phyloP scores from a whole-genome alignment of 371 early-diverging fungal species.

The Circinella umbellata region DNA sequence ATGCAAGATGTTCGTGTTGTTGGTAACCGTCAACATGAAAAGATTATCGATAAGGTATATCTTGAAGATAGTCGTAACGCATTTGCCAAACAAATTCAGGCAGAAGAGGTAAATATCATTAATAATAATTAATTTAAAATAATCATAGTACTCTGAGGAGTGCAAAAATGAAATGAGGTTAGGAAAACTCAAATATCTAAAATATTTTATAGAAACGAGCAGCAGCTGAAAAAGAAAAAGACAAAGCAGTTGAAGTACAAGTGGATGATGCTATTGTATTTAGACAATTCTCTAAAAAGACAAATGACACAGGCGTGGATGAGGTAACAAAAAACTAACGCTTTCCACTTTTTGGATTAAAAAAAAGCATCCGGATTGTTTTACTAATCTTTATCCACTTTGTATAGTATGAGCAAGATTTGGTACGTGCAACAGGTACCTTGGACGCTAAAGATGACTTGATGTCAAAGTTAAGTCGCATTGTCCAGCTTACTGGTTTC shows the following conservation, averaged over 20 bases:
- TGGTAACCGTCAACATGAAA: conserved; percentile 59
- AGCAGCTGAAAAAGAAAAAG: conserved; percentile 66
- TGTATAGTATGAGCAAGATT: conserved; percentile 78
- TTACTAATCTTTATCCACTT: neutral
- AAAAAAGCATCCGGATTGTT: too few relatives aligned
- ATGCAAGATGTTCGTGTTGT: conserved; percentile 87
- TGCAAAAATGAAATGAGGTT: too few relatives aligned
- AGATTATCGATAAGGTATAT: conserved; percentile 71
- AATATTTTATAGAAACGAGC: conserved; percentile 36
- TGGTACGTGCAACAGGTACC: conserved; percentile 86
- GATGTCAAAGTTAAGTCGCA: conserved; percentile 86
- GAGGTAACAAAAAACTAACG: conserved; percentile 49
- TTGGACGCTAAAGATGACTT: conserved; percentile 73
- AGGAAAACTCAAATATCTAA: neutral
- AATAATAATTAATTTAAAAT: too few relatives aligned
- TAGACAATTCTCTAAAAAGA: conserved; percentile 84
- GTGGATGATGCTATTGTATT: conserved; percentile 90
- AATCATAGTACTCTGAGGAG: too few relatives aligned
- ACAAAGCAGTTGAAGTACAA: conserved; percentile 72
- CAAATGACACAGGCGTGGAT: conserved; percentile 66
- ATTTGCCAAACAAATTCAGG: conserved; percentile 80
- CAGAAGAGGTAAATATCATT: conserved; percentile 58
- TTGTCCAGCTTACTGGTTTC: conserved; percentile 97
- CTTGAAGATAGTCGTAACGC: conserved; percentile 80
- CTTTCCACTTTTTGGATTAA: too few relatives aligned